Evolutionary conservation across 345 rosid species (phyloP).

Genomic region (Garcia nutans): DNA sequence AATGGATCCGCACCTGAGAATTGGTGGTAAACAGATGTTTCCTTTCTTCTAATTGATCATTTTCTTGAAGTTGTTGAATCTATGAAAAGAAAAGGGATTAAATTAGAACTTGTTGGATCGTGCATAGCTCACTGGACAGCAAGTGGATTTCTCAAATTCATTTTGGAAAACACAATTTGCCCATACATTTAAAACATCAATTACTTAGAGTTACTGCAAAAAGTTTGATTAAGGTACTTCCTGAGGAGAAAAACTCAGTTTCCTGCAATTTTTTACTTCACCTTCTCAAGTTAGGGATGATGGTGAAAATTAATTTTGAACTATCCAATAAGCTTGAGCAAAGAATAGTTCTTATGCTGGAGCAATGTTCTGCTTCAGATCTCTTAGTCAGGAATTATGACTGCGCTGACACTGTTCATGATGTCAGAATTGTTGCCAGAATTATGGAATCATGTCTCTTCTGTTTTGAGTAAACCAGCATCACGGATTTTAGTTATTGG

Average conservation of each 20-base stretch:
- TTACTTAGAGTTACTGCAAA: conserved; percentile 36
- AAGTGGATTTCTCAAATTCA: conserved; percentile 44
- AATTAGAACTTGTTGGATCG: conserved; percentile 41
- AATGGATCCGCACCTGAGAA: conserved; percentile 18
- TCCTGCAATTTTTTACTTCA: conserved; percentile 56
- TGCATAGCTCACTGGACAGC: conserved; percentile 49
- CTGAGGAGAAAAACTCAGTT: conserved; percentile 42
- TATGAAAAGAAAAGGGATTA: conserved; percentile 38
- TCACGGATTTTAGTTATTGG: conserved; percentile 39
- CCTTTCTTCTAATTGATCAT: conserved; percentile 55
- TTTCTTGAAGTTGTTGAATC: conserved; percentile 49
- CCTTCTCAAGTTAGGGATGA: conserved; percentile 43
- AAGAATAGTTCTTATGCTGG: conserved; percentile 44
- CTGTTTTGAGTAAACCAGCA: conserved; percentile 16
- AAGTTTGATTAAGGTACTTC: conserved; percentile 47
- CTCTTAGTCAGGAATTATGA: conserved; percentile 42
- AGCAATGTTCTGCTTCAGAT: conserved; percentile 41
- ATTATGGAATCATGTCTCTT: conserved; percentile 39
- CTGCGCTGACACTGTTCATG: conserved; percentile 29
- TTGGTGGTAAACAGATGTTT: conserved; percentile 63
- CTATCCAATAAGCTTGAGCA: conserved; percentile 26
- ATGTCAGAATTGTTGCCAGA: conserved; percentile 33
- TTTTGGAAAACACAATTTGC: conserved; percentile 23
- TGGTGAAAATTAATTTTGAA: conserved; percentile 30
- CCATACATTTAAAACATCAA: conserved; percentile 30